Evolutionary conservation across 352 stramenopile genomes (phyloP).

Genomic region (Globisporangium apiculatum): DNA sequence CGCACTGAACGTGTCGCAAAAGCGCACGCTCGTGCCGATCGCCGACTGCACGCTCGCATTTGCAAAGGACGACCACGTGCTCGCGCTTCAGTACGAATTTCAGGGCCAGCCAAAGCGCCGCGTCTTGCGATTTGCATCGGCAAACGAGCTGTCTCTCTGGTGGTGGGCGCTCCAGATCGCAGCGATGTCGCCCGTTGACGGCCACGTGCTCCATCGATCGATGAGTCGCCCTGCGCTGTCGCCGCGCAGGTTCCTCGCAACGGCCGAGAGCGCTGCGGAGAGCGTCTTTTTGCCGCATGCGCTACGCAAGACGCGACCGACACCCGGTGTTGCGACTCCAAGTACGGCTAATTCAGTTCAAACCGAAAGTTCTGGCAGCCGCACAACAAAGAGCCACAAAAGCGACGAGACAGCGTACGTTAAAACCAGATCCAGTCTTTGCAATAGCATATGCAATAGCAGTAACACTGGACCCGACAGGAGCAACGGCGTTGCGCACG

Average conservation of each 20-base stretch:
- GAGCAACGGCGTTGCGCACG: conserved; percentile 35
- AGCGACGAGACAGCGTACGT: conserved; percentile 1
- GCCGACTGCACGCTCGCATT: conserved; percentile 35
- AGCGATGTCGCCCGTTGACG: conserved; percentile 33
- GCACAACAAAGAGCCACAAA: neutral
- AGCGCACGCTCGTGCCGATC: conserved; percentile 48
- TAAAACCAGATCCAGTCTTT: no score
- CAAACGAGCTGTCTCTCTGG: conserved; percentile 65
- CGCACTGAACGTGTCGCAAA: conserved; percentile 32
- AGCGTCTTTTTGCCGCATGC: conserved; percentile 56
- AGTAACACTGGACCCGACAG: conserved; percentile 1
- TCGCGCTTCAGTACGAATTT: conserved; percentile 57
- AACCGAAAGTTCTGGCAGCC: neutral
- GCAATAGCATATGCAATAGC: neutral
- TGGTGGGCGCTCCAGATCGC: conserved; percentile 72
- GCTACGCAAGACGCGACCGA: conserved; percentile 11
- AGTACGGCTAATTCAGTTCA: no score
- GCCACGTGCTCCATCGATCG: conserved; percentile 36
- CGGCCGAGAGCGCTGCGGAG: conserved; percentile 33
- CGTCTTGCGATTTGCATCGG: conserved; percentile 42
- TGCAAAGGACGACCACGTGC: conserved; percentile 34
- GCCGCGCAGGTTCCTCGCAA: conserved; percentile 45
- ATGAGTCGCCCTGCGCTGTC: conserved; percentile 34
- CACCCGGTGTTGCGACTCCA: no score
- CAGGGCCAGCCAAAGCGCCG: conserved; percentile 35